Evolutionary conservation across 805 yeast genomes (phyloP), one percentile per base, ranked within the genome.

Genomic region (Wickerhamiella brachini): DNA sequence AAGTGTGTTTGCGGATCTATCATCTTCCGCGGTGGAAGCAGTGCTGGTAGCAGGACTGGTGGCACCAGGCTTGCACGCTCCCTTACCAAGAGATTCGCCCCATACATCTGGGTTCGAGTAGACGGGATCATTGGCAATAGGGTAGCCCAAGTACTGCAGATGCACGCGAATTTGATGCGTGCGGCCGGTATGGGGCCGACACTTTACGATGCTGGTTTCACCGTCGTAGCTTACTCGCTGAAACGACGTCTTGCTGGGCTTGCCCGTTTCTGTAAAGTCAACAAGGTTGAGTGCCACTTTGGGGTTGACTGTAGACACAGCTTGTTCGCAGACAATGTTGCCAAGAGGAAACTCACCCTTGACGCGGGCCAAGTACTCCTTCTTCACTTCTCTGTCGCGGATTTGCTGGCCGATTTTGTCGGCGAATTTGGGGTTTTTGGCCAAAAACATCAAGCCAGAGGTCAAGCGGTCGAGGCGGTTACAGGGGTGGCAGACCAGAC

Each of bases 161-260:
- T 93, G 98, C 0, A 93, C 95, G 54, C 98, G 71, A 48, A 93
- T 88, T 64, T 90, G 98, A 65, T 90, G 98, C 0, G 97, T 87
- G 62, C 98, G 73, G 0, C 98, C 98, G 0, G 98, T 90, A 17
- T 76, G 68, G 1, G 98, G 98, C 56, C 71, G 75, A 66, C 97
- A 90, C 54, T 79, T 72, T 2, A 93, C 95, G 24, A 93, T 73
- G 50, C 86, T 78, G 7, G 80, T 73, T 43, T 73, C 62, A 1
- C 83, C 77, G 66, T 89, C 86, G 60, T 74, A 85, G n/a, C 84
- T 74, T 0, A 84, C 68, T 47, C 85, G 71, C 52, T 65, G 69
- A 66, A 90, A 93, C 13, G 70, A 64, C 0, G 98, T 93, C 49
- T 66, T 75, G 6, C 97, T 89, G 17, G 78, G 80, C 59, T 85